Base-by-base conservation (phyloP, 768 basidiomycete genomes). In the Galerina marginata region DNA sequence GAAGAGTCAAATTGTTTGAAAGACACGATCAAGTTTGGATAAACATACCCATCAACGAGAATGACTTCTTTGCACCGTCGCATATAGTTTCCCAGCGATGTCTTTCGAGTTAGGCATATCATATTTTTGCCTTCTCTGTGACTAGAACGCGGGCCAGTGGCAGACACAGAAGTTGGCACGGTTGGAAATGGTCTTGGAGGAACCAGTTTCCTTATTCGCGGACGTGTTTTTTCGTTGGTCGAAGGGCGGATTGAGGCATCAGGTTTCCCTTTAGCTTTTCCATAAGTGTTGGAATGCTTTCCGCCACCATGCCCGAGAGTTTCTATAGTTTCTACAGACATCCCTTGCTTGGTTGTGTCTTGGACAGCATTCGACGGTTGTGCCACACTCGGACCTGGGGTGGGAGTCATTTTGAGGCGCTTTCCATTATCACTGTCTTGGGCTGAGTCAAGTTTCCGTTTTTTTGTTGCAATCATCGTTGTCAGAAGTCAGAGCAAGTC, bases 81-180 rank as follows among this genome's bases (percentile, higher is more conserved):
- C 72, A 95, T 82, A 71, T 95, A 95, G 54, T 83, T 80, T 38
- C 86, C 88, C 5, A 95, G 70, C 39, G 83, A 75, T 1, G 90
- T 91, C 69, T 87, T 91, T 46, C 93, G 90, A 63, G 91, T 90
- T 62, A 95, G 60, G 61, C 91, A 92, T 54, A 95, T 88, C 65
- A 85, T 78, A 65, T 92, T 93, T 70, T 91, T 93, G 59, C 92
- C 92, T 69, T 93, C 90, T 47, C 79, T 84, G 63, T 91, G 91
- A 37, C 86, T 82, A 6, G 92, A 93, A 37, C 86, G 87, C 25
- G 93, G 92, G 1, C 92, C 92, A 0, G 91, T 91, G 5, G 89
- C 90, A 59, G 88, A 88, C 20, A 87, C 89, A n/a, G 88, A 88
- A 1, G 81, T 73, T 33, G 92, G 83, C 4, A 94, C 89, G 0